Evolutionary conservation across 148 eudicot species (phyloP).

Genomic region (Camellia sinensis): DNA sequence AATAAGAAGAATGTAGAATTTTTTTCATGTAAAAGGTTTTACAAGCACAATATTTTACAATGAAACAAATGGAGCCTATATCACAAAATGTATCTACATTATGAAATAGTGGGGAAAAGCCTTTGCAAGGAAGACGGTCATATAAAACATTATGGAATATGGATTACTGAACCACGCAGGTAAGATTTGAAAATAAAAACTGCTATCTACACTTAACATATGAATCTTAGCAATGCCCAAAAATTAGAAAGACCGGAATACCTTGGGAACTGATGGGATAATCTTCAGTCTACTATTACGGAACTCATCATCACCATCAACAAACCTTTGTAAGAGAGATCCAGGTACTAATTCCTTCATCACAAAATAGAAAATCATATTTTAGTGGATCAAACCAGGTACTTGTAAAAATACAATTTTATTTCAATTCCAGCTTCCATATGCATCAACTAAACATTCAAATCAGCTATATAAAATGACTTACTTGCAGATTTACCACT

Average conservation of each 20-base stretch:
- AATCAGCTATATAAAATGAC: constrained; percentile 26
- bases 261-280: constrained; percentile 97
- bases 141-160: not conserved
- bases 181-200: constrained; percentile 1
- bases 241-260: constrained; percentile 22
- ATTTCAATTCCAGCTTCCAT: constrained; percentile 18
- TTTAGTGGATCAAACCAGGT: constrained; percentile 94
- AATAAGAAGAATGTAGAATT: too few species aligned
- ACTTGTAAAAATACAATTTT: constrained; percentile 47
- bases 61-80: too few species aligned
- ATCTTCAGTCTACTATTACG: constrained; percentile 92
- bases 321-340: constrained; percentile 92
- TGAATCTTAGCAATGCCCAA: not conserved
- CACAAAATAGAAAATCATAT: constrained; percentile 95
- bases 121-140: not conserved
- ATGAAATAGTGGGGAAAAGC: not conserved
- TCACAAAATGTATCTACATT: not conserved
- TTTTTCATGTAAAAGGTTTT: too few species aligned
- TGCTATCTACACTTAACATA: not conserved
- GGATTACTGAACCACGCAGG: not conserved
- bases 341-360: constrained; percentile 65
- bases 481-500: constrained; percentile 88
- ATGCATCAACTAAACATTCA: constrained; percentile 9
- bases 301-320: constrained; percentile 98
- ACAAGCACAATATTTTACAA: too few species aligned